Percentiles rank a stretch among this genome's conserved stretches.
Evolutionary conservation across 2,329 filamentous ascomycete species (phyloP).

Genomic region (Dactylellina drechsleri): DNA sequence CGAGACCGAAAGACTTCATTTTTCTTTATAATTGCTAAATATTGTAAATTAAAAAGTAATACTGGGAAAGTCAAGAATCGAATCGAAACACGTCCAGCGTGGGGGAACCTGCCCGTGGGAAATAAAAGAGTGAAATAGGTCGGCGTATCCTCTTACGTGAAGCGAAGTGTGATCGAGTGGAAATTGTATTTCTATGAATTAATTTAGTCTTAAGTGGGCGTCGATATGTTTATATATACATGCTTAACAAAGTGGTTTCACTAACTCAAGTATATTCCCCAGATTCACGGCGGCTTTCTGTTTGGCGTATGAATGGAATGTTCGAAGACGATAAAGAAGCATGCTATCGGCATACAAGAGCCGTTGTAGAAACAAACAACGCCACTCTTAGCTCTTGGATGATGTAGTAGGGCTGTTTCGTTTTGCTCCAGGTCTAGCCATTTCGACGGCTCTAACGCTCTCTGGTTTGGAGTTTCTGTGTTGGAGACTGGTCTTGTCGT

Average conservation of each 20-base stretch:
- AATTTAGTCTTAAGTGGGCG: too few species aligned
- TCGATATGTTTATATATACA: too few species aligned
- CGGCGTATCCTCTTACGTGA: too few species aligned
- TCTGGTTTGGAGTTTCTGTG: constrained; percentile 5
- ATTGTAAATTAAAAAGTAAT: background rate
- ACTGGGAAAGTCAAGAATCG: background rate
- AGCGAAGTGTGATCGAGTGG: too few species aligned
- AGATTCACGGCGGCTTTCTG: background rate
- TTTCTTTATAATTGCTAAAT: background rate
- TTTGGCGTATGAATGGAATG: background rate
- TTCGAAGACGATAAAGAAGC: too few species aligned
- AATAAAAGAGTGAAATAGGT: constrained; percentile 1
- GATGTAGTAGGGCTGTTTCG: background rate
- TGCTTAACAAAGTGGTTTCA: too few species aligned
- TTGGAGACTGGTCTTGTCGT: constrained; percentile 11
- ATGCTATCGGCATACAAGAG: too few species aligned
- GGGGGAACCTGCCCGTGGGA: constrained; percentile 16
- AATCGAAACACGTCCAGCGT: constrained; percentile 25
- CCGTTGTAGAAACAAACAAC: too few species aligned
- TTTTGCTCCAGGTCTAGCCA: background rate
- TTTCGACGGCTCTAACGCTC: background rate
- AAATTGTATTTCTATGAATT: too few species aligned
- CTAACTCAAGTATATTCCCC: too few species aligned
- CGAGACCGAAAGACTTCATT: constrained; percentile 16
- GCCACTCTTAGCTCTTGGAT: too few species aligned